A percentile compares a stretch with the other conserved stretches of the same genome.
phyloP scores from a whole-genome alignment of 306 rosid genomes.

The Erythrophleum fordii region DNA sequence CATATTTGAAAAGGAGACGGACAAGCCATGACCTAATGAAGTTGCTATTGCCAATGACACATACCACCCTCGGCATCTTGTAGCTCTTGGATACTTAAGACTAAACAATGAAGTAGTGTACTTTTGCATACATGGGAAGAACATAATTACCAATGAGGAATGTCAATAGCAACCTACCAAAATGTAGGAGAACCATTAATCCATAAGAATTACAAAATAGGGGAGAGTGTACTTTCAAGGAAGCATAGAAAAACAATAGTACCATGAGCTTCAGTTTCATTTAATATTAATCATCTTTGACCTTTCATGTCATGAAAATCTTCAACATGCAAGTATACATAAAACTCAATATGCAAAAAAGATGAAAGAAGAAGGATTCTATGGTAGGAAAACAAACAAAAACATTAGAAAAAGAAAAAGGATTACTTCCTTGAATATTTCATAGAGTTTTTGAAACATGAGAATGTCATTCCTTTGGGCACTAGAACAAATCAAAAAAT shows the following conservation, averaged over 20 bases:
- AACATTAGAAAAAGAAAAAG: background rate
- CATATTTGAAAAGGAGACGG: no score
- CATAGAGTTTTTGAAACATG: constrained; percentile 9
- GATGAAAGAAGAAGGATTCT: background rate
- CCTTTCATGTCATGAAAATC: background rate
- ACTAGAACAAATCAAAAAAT: constrained; percentile 27
- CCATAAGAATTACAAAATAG: no score
- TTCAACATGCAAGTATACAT: background rate
- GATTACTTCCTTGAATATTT: constrained; percentile 19
- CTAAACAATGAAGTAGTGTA: no score
- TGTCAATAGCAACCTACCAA: no score
- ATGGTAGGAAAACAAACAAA: background rate
- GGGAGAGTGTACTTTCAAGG: background rate
- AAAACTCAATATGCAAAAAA: background rate
- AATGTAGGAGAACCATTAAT: no score
- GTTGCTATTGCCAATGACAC: no score
- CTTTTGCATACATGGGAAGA: no score
- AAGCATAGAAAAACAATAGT: background rate
- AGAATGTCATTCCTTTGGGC: constrained; percentile 18
- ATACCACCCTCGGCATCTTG: no score
- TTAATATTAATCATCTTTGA: background rate
- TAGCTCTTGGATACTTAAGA: no score
- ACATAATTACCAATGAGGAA: no score
- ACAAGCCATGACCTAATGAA: no score
- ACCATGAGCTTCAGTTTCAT: constrained; percentile 27